Evolutionary conservation across 352 stramenopile genomes (phyloP), one percentile per base, ranked within the genome.

Genomic region (Phytopythium boreale): DNA sequence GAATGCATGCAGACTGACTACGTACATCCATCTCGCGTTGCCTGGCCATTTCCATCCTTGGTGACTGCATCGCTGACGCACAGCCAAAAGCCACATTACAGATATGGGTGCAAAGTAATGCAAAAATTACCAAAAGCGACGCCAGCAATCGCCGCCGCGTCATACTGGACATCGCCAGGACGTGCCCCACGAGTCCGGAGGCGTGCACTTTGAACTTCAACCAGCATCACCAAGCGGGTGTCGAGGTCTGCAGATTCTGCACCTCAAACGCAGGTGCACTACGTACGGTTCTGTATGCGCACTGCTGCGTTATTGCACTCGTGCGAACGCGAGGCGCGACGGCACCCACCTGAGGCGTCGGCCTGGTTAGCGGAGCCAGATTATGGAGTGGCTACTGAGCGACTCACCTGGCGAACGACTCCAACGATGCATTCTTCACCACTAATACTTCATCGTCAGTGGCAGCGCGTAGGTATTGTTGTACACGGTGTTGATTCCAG

Each of bases 151-250:
- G 7, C 22, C 20, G 49, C 46, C 26, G 49, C 49, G 20, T 56
- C 49, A 56, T 57, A 39, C 27, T 10, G 24, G 14, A 22, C 47
- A 53, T 12, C 47, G 11, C n/a, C 5, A 37, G 50, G 26, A 22
- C 50, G 50, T 57, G 50, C 12, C 26, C 26, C 50, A 57, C 50
- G 50, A 37, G 49, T 9, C 17, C 27, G 14, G 43, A 24, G 12
- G 43, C 43, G 43, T 49, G 43, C 43, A 9, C 43, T 14, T 49
- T 26, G 24, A 57, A 57, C 50, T 57, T 57, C 50, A 57, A 57
- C 26, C n/a, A 22, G 50, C n/a, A 34, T 27, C 47, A 12, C 44
- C 34, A 39, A 14, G 43, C 43, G 19, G 20, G 4, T 5, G 19
- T 7, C 43, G 43, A 49, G 20, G 43, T 22, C 41, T 19, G 5